Evolutionary conservation across 2,329 filamentous ascomycete genomes (phyloP).

Genomic region (Aspergillus neotritici): DNA sequence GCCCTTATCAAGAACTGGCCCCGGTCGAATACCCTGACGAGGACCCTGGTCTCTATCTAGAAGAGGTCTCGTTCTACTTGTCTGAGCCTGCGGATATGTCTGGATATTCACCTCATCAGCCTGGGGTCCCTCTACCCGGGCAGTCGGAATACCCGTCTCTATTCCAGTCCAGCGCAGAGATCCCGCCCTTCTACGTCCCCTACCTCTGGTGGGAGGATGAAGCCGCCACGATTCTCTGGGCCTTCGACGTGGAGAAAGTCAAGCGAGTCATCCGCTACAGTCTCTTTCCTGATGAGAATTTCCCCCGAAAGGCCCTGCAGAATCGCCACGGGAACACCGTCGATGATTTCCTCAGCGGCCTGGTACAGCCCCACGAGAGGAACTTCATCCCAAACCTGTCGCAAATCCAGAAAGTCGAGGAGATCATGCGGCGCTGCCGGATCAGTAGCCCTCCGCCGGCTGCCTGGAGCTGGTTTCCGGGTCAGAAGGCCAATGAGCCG

Average conservation of each 20-base stretch:
- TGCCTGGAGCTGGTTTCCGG: slow-evolving; percentile 36
- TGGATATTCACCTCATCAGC: slow-evolving; percentile 7
- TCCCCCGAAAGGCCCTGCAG: slow-evolving; percentile 31
- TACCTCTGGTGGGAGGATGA: slow-evolving; percentile 42
- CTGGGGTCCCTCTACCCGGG: slow-evolving; percentile 7
- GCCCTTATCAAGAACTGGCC: no score
- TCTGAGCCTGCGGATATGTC: slow-evolving; percentile 8
- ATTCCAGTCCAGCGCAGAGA: slow-evolving; percentile 26
- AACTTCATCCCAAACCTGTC: slow-evolving; percentile 24
- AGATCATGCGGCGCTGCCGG: slow-evolving; percentile 32
- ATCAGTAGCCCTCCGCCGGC: slow-evolving; percentile 16
- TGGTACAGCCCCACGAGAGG: slow-evolving; percentile 25
- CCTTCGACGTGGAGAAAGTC: slow-evolving; percentile 34
- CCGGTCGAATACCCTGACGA: no score
- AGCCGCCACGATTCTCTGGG: slow-evolving; percentile 33
- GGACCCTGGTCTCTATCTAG: not conserved
- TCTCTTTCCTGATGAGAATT: slow-evolving; percentile 31
- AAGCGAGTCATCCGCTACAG: slow-evolving; percentile 34
- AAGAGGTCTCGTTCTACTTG: not conserved
- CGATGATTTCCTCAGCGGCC: slow-evolving; percentile 26
- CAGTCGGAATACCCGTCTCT: slow-evolving; percentile 24
- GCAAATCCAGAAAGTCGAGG: slow-evolving; percentile 36
- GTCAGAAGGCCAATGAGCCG: slow-evolving; percentile 14
- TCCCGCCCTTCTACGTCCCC: slow-evolving; percentile 27
- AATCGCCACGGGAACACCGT: slow-evolving; percentile 29